phyloP scores from a whole-genome alignment of 441 rosid species.

The Breynia disticha region DNA sequence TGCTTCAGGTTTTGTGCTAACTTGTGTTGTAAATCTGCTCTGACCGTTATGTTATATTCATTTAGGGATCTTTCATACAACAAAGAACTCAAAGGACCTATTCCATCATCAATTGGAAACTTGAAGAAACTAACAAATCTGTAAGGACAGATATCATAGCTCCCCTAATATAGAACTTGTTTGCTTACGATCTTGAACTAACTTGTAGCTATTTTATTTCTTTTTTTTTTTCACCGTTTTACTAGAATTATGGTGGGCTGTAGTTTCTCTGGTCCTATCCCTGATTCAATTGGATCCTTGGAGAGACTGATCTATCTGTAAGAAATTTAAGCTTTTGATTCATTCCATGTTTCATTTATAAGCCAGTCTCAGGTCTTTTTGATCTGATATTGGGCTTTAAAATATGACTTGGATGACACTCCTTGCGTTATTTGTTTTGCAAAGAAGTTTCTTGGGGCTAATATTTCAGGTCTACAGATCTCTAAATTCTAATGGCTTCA shows the following conservation, averaged over 20 bases:
- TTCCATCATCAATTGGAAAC: conserved; percentile 53
- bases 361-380: background rate
- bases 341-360: background rate
- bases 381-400: too few relatives aligned
- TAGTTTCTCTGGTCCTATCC: conserved; percentile 60
- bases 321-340: conserved; percentile 16
- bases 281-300: conserved; percentile 53
- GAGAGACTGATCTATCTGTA: conserved; percentile 42
- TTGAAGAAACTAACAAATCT: conserved; percentile 49
- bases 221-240: conserved; percentile 2
- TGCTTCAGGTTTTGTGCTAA: too few relatives aligned
- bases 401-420: too few relatives aligned
- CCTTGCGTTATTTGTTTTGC: too few relatives aligned
- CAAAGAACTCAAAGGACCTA: conserved; percentile 42
- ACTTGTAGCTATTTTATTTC: too few relatives aligned
- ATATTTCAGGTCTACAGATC: conserved; percentile 40
- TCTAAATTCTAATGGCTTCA: conserved; percentile 53
- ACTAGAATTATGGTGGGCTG: conserved; percentile 69
- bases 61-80: conserved; percentile 78
- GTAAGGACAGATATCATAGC: conserved; percentile 30
- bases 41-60: conserved; percentile 8
- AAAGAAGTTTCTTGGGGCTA: background rate
- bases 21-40: background rate
- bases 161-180: too few relatives aligned
- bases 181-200: too few relatives aligned